Percentiles rank a stretch among this genome's conserved stretches.
phyloP scores from a whole-genome alignment of 139 green algal species.

The Chlorella ohadii region DNA sequence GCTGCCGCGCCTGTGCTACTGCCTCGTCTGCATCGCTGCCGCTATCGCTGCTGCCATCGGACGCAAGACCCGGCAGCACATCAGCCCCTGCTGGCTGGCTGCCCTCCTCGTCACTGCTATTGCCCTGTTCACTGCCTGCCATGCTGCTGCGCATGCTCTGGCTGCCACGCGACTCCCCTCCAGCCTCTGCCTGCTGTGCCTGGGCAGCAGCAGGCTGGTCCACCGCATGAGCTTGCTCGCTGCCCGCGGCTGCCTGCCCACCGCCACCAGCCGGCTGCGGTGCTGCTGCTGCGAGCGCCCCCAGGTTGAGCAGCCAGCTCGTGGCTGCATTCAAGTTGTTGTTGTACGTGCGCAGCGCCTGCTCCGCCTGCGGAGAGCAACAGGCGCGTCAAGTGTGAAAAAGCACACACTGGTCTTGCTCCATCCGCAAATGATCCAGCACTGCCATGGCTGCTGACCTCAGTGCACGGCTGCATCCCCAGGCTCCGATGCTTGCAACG shows the following conservation, averaged over 20 bases:
- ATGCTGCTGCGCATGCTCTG: background rate
- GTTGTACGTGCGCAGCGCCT: conserved; percentile 30
- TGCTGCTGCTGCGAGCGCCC: background rate
- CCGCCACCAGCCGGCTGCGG: too few relatives aligned
- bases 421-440: too few relatives aligned
- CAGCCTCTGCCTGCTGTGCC: background rate
- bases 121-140: background rate
- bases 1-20: background rate
- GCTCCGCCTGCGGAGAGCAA: conserved; percentile 5
- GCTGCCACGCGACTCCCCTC: background rate
- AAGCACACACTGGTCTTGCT: background rate
- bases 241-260: too few relatives aligned
- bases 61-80: too few relatives aligned
- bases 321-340: conserved; percentile 23
- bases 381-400: background rate
- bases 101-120: background rate
- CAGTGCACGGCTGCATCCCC: too few relatives aligned
- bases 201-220: background rate
- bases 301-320: conserved; percentile 19
- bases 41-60: too few relatives aligned
- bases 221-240: too few relatives aligned
- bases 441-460: too few relatives aligned
- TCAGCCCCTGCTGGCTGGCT: too few relatives aligned
- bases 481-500: background rate
- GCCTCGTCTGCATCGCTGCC: too few relatives aligned